Percentiles rank a stretch among this genome's conserved stretches.
Conservation (phyloP, 139 green algal genomes). For the Ettlia oleoabundans region DNA sequence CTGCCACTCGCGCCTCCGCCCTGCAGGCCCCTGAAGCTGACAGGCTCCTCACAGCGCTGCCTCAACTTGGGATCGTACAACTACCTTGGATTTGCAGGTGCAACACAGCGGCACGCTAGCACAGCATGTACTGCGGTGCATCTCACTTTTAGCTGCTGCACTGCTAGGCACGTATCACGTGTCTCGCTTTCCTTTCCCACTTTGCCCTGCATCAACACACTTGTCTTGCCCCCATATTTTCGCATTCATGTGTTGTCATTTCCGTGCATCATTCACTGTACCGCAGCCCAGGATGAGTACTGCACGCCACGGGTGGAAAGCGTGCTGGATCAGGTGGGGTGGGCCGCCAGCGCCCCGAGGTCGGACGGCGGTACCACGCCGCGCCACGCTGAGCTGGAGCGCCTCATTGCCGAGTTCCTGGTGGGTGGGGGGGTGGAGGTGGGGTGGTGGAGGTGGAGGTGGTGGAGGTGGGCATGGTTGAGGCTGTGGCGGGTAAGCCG, state of each 20-base stretch:
- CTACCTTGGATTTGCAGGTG: slow-evolving; percentile 99
- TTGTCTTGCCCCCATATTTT: too few species aligned
- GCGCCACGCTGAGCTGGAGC: slow-evolving; percentile 87
- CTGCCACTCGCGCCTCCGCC: not conserved
- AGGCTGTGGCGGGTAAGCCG: too few species aligned
- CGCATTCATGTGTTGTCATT: too few species aligned
- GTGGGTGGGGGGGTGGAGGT: not conserved
- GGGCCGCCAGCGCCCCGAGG: slow-evolving; percentile 69
- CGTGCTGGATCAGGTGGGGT: slow-evolving; percentile 66
- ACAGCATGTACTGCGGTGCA: too few species aligned
- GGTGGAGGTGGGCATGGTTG: too few species aligned
- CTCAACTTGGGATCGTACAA: slow-evolving; percentile 99
- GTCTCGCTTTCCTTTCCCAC: too few species aligned
- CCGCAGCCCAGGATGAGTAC: slow-evolving; percentile 83
- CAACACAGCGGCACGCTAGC: too few species aligned
- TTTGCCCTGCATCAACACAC: too few species aligned
- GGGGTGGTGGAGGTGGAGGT: not conserved
- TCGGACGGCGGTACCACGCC: slow-evolving; percentile 72
- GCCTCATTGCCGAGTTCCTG: slow-evolving; percentile 84
- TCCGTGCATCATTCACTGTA: too few species aligned
- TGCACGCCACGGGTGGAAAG: slow-evolving; percentile 91
- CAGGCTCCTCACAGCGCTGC: slow-evolving; percentile 63
- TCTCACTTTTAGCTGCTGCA: too few species aligned
- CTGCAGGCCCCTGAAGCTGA: slow-evolving; percentile 65
- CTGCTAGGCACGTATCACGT: too few species aligned